A percentile compares a stretch with the other conserved stretches of the same genome.
Evolutionary conservation across 176 grass and related monocot species (phyloP).

Genomic region (Eragrostis curvula): DNA sequence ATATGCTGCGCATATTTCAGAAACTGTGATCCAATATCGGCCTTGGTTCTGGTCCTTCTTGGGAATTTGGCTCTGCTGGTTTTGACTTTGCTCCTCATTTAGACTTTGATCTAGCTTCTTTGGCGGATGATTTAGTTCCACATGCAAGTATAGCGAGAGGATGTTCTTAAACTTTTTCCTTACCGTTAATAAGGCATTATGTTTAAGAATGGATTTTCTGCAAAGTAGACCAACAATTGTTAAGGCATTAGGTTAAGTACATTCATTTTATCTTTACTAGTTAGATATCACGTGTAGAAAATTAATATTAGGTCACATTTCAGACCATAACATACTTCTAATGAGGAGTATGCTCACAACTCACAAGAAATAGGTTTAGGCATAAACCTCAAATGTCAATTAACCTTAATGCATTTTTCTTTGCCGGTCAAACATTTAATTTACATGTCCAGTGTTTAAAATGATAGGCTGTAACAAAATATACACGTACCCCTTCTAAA

Average conservation of each 20-base stretch:
- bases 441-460: no score
- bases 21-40: background rate
- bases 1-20: background rate
- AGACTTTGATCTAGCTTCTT: background rate
- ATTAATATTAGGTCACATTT: no score
- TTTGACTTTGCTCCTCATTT: background rate
- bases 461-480: no score
- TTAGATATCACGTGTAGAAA: no score
- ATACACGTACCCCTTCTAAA: no score
- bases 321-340: no score
- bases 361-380: no score
- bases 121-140: background rate
- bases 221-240: background rate
- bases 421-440: background rate
- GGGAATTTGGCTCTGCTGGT: no score
- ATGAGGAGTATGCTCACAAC: no score
- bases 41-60: no score
- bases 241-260: background rate
- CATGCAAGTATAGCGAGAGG: background rate
- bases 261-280: background rate
- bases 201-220: background rate
- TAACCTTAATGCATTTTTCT: background rate
- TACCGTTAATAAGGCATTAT: background rate
- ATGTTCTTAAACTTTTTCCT: slow-evolving; percentile 1
- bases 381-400: no score